Base-by-base conservation (phyloP, 176 grass and related monocot genomes). In the Aegilops longissima region DNA sequence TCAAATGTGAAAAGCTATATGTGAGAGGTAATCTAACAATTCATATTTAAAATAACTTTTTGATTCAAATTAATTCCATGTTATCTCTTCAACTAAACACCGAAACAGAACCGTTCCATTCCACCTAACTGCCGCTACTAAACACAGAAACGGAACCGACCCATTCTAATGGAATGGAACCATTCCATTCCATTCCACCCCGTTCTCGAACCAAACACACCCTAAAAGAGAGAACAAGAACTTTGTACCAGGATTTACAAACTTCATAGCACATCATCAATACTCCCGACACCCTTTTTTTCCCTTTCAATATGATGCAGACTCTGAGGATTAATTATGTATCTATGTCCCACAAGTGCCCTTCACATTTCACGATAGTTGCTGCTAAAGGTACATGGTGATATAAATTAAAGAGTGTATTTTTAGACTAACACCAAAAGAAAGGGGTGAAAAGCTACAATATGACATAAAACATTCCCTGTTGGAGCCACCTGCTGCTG, bases 321-420 rank as follows among this genome's bases (percentile, higher is more conserved):
- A 30, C 34, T 82, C 66, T 59, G 30, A 70, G 51, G 59, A 89
- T 82, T 47, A 82, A 83, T 85, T 85, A 91, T 56, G 70, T 42
- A 77, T 88, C 70, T 82, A 77, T 85, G 90, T 85, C 77, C 45
- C 69, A 69, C 76, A 91, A 76, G 80, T 64, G 70, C n/a, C 49
- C 34, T 81, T 75, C 82, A 82, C 47, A 88, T 80, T 35, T 70
- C 85, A 80, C 38, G 36, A 34, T 47, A 66, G 82, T 88, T 82
- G 51, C 63, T 82, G 51, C 70, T 82, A 85, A 77, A 39, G 76
- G 82, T 91, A 88, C 86, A 88, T 3, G 71, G 29, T 31, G 25
- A 76, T 71, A 76, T 64, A 77, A 82, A 85, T 85, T 82, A 40
- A 88, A 78, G 1, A 30, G 45, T 70, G 45, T 71, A 10, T 58